Conservation (phyloP, 495 filamentous ascomycete genomes). For the Usnea hakonensis region DNA sequence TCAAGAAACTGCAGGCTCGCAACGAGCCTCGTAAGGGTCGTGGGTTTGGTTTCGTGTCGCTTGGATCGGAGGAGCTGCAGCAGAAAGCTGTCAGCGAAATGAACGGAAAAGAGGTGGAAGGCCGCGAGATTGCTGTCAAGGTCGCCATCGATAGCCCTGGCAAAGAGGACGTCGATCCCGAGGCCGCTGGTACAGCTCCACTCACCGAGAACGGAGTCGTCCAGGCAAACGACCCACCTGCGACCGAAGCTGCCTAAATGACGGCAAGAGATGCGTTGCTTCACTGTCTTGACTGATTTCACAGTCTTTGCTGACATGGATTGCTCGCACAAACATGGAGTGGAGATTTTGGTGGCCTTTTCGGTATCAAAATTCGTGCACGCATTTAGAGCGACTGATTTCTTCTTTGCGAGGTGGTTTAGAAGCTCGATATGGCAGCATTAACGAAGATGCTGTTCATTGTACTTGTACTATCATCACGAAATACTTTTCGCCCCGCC, state of each 20-base stretch:
- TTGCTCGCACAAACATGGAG: constrained; percentile 6
- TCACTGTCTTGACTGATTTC: not conserved
- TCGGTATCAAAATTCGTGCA: constrained; percentile 9
- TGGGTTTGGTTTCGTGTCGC: constrained; percentile 96
- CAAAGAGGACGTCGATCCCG: constrained; percentile 84
- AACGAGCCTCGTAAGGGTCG: constrained; percentile 98
- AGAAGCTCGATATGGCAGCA: constrained; percentile 18
- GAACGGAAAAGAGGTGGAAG: constrained; percentile 98
- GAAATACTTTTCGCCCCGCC: constrained; percentile 11
- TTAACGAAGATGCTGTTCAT: constrained; percentile 11
- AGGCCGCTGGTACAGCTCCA: constrained; percentile 32
- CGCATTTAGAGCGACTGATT: constrained; percentile 16
- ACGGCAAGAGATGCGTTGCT: constrained; percentile 20
- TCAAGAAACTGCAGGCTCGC: constrained; percentile 97
- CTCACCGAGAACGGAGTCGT: constrained; percentile 34
- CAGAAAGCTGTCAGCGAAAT: constrained; percentile 94
- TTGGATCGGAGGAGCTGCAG: constrained; percentile 90
- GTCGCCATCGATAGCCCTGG: constrained; percentile 98
- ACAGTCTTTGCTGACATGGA: not conserved
- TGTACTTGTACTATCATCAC: constrained; percentile 21
- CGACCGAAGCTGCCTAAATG: constrained; percentile 30
- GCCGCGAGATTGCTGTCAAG: constrained; percentile 98
- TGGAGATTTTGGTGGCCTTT: constrained; percentile 9
- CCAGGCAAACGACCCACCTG: constrained; percentile 36
- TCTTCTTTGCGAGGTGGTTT: constrained; percentile 14